Evolutionary conservation across 2,329 filamentous ascomycete genomes (phyloP), one percentile per base, ranked within the genome.

Genomic region (Akanthomyces muscarius): DNA sequence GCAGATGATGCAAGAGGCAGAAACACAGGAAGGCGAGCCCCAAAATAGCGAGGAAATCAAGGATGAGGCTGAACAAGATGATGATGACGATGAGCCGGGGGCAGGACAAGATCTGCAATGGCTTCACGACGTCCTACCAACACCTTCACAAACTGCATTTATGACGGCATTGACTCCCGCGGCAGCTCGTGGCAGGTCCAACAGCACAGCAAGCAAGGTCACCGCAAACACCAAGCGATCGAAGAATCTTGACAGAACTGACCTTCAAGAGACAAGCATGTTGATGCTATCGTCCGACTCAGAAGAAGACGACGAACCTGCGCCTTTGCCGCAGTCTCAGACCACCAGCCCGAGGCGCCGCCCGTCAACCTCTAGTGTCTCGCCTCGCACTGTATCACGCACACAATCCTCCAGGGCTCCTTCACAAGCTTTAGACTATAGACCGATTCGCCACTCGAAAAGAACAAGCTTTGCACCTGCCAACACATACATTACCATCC

Each of bases 401-500:
- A 14, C 33, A 18, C 56, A 57, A 33, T 36, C 54, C 4, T 36
- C 45, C 18, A 57, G 42, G 36, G 51, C 59, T 3, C 30, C 56
- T 3, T 54, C 55, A 11, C 63, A 57, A 28, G 30, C 42, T 13
- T 48, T 48, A 11, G 41, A 33, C 25, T 47, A 53, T 62, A 66
- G 23, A 52, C n/a, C 52, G 5, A 75, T 69, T 47, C 76, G 74
- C 55, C 71, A 74, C n/a, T 71, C 68, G 13, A 80, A 77, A 63
- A 73, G 75, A 14, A 69, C 78, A 5, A 81, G 75, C 48, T 77
- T 78, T 52, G 70, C 76, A 3, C 69, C 75, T 6, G 73, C 74
- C 2, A 77, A 75, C 16, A 79, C 80, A 33, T 79, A 78, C 65
- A 74, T 80, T 3, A 73, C 76, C 5, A 78, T 81, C 23, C 79